A percentile compares a stretch with the other conserved stretches of the same genome.
Evolutionary conservation across 2,329 filamentous ascomycete species (phyloP).

Genomic region (Emmonsia crescens): DNA sequence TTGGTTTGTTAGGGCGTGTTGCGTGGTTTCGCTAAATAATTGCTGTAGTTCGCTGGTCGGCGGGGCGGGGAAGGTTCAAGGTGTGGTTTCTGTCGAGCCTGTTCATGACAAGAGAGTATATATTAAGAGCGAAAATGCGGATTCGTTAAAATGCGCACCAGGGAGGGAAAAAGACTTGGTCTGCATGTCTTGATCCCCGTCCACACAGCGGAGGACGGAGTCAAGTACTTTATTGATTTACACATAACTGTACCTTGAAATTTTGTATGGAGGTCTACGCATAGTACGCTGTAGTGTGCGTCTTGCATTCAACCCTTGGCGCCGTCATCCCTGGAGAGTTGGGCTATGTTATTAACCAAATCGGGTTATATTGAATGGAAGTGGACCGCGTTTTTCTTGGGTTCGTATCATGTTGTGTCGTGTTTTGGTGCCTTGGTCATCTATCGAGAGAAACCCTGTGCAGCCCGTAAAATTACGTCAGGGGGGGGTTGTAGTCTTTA

Average conservation of each 20-base stretch:
- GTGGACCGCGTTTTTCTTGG: neutral
- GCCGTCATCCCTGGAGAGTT: neutral
- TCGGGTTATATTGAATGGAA: slow-evolving; percentile 1
- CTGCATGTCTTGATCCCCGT: neutral
- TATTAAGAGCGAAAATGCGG: neutral
- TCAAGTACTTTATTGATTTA: neutral
- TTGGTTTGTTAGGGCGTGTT: neutral
- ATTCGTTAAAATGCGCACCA: neutral
- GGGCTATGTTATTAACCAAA: neutral
- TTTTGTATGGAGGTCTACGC: neutral
- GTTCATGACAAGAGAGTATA: too few relatives aligned
- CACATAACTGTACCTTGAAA: neutral
- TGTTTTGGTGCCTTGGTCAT: neutral
- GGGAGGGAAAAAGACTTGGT: neutral
- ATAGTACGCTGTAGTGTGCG: neutral
- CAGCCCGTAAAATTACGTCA: neutral
- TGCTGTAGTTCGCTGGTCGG: neutral
- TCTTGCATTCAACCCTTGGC: neutral
- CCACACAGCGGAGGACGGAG: neutral
- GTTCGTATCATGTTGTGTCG: neutral
- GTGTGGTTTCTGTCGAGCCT: neutral
- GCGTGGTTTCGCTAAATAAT: neutral
- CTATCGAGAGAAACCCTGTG: too few relatives aligned
- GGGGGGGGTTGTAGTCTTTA: neutral
- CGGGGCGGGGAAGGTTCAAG: neutral